These are phyloP conservation scores for Leersia perrieri DNA, from an alignment of 176 grass and related monocot species.

Conservation along the genomic window DNA sequence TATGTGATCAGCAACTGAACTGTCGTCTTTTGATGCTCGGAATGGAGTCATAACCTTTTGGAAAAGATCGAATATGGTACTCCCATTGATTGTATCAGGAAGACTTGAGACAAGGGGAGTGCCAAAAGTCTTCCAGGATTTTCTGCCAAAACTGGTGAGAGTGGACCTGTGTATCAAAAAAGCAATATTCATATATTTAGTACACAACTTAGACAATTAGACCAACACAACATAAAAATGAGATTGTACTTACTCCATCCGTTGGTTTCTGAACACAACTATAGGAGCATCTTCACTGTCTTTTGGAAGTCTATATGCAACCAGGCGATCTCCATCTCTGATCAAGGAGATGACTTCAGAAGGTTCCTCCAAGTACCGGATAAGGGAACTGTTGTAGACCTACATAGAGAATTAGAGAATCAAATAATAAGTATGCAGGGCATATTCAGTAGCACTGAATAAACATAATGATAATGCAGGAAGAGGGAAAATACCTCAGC, in stretches of 20 bases:
- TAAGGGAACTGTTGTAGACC: slow-evolving; percentile 77
- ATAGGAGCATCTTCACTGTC: slow-evolving; percentile 58
- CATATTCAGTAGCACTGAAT: slow-evolving; percentile 7
- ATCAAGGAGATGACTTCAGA: slow-evolving; percentile 84
- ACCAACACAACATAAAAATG: slow-evolving; percentile 16
- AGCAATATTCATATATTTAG: slow-evolving; percentile 5
- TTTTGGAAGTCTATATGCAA: slow-evolving; percentile 80
- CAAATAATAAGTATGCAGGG: slow-evolving; percentile 17
- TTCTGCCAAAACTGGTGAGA: slow-evolving; percentile 56
- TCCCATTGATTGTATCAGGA: slow-evolving; percentile 55
- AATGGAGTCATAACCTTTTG: slow-evolving; percentile 72
- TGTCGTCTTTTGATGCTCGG: slow-evolving; percentile 30
- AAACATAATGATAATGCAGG: slow-evolving; percentile 11
- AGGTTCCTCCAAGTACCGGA: slow-evolving; percentile 82
- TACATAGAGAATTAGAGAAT: slow-evolving; percentile 35
- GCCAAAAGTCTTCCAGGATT: slow-evolving; percentile 84
- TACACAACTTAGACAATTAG: neutral
- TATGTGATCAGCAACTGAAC: slow-evolving; percentile 33
- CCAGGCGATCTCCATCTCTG: slow-evolving; percentile 83
- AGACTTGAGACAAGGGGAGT: slow-evolving; percentile 68
- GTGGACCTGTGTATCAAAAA: slow-evolving; percentile 32
- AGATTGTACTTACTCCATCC: slow-evolving; percentile 66
- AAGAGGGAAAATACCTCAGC: slow-evolving; percentile 65
- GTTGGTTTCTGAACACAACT: slow-evolving; percentile 82
- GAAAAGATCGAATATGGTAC: slow-evolving; percentile 51